Percentiles rank a stretch among this genome's conserved stretches.
Conservation (phyloP, 2,329 filamentous ascomycete genomes). For the Colletotrichum melonis region DNA sequence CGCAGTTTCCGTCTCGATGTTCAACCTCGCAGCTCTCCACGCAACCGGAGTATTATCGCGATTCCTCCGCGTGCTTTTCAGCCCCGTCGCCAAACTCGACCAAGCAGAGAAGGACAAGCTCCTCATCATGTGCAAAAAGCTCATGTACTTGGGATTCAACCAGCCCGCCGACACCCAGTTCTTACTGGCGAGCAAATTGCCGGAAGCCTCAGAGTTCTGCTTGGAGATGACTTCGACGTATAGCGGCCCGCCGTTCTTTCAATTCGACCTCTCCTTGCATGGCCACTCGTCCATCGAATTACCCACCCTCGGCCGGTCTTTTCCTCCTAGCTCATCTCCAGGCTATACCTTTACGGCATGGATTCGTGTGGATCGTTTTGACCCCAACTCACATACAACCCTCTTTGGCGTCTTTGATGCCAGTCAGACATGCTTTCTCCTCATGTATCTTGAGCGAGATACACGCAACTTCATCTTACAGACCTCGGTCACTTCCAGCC, state of each 20-base stretch:
- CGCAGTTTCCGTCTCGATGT: slow-evolving; percentile 70
- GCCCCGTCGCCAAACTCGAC: slow-evolving; percentile 60
- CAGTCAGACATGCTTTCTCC: slow-evolving; percentile 91
- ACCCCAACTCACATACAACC: slow-evolving; percentile 87
- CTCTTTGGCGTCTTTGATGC: slow-evolving; percentile 95
- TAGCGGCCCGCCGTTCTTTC: slow-evolving; percentile 84
- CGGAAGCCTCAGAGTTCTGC: slow-evolving; percentile 73
- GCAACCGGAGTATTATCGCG: slow-evolving; percentile 76
- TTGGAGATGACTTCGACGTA: slow-evolving; percentile 80
- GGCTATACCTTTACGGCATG: slow-evolving; percentile 94
- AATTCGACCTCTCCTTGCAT: slow-evolving; percentile 90
- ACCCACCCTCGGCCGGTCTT: slow-evolving; percentile 83
- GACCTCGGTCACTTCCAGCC: slow-evolving; percentile 87
- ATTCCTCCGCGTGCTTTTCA: slow-evolving; percentile 72
- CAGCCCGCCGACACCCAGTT: slow-evolving; percentile 85
- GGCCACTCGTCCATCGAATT: slow-evolving; percentile 94
- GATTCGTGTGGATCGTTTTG: slow-evolving; percentile 90
- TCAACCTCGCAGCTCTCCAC: slow-evolving; percentile 79
- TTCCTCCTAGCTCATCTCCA: slow-evolving; percentile 81
- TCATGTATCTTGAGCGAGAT: slow-evolving; percentile 94
- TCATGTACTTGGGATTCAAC: slow-evolving; percentile 82
- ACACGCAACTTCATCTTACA: slow-evolving; percentile 95
- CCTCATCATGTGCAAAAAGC: slow-evolving; percentile 73
- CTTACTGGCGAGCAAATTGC: slow-evolving; percentile 67
- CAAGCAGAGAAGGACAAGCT: slow-evolving; percentile 69